Conservation (phyloP, 306 rosid genomes). For the Cucumis melo region DNA sequence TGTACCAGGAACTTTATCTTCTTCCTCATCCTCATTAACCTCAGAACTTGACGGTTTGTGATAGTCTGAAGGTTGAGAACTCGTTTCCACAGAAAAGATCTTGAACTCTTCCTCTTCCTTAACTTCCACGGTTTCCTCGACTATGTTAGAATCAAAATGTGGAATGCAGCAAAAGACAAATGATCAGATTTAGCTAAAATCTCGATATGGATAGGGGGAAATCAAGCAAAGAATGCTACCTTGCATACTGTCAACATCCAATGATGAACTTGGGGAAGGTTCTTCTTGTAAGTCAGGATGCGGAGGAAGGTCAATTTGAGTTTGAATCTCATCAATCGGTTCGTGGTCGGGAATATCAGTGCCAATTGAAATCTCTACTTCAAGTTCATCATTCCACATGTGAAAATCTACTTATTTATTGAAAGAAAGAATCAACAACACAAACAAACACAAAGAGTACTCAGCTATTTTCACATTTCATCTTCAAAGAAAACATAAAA, state of each 20-base stretch:
- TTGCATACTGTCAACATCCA: slow-evolving; percentile 18
- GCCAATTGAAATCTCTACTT: slow-evolving; percentile 70
- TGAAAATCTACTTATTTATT: slow-evolving; percentile 26
- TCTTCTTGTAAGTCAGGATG: slow-evolving; percentile 26
- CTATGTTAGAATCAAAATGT: slow-evolving; percentile 17
- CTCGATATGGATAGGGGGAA: not conserved
- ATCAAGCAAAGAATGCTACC: slow-evolving; percentile 25
- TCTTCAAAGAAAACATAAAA: not conserved
- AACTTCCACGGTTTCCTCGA: slow-evolving; percentile 9
- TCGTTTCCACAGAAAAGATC: slow-evolving; percentile 31
- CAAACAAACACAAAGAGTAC: not conserved
- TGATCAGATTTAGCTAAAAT: not conserved
- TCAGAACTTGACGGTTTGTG: slow-evolving; percentile 25
- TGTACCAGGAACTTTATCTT: slow-evolving; percentile 62
- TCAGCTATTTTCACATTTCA: not conserved
- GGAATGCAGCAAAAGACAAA: not conserved
- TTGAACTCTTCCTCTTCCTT: slow-evolving; percentile 25
- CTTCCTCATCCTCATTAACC: slow-evolving; percentile 40
- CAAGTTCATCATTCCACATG: slow-evolving; percentile 40
- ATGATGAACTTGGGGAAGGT: slow-evolving; percentile 36
- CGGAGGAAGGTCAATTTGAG: slow-evolving; percentile 20
- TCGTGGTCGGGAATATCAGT: slow-evolving; percentile 86
- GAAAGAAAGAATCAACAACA: not conserved
- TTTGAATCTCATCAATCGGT: slow-evolving; percentile 40
- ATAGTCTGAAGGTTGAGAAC: slow-evolving; percentile 18